These are phyloP conservation scores for Agarophyton chilense DNA, from an alignment of 23 red algal species.

Conservation along the genomic window DNA sequence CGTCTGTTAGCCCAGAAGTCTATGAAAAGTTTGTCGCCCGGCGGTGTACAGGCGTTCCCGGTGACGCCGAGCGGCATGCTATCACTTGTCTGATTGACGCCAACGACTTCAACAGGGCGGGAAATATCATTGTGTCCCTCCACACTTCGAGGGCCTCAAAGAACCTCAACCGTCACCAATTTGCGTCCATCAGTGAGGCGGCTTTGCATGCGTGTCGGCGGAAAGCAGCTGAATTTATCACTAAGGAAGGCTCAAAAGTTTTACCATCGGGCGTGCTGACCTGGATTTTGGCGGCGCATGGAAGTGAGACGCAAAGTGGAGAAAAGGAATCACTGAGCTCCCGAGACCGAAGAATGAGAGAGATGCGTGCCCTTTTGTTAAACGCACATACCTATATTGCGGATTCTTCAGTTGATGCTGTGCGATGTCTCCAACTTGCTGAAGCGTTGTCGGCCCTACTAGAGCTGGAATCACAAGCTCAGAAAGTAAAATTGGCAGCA, in stretches of 20 bases:
- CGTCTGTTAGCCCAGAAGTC: slow-evolving; percentile 23
- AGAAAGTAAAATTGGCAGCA: neutral
- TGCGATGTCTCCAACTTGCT: slow-evolving; percentile 64
- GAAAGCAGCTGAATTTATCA: slow-evolving; percentile 40
- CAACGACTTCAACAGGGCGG: slow-evolving; percentile 45
- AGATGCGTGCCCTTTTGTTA: slow-evolving; percentile 46
- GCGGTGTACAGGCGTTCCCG: slow-evolving; percentile 38
- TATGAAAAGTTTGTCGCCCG: slow-evolving; percentile 54
- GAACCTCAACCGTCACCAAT: slow-evolving; percentile 41
- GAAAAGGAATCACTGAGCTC: neutral
- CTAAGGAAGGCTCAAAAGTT: slow-evolving; percentile 10
- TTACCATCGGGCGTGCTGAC: slow-evolving; percentile 31
- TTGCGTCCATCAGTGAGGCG: slow-evolving; percentile 53
- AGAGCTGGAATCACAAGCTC: slow-evolving; percentile 15
- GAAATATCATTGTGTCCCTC: slow-evolving; percentile 43
- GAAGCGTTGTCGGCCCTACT: slow-evolving; percentile 65
- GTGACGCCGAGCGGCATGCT: slow-evolving; percentile 67
- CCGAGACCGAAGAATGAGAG: slow-evolving; percentile 16
- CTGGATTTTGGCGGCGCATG: slow-evolving; percentile 31
- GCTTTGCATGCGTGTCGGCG: slow-evolving; percentile 64
- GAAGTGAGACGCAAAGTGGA: neutral
- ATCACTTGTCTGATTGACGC: slow-evolving; percentile 55
- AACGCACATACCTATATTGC: slow-evolving; percentile 49
- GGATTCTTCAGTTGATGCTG: slow-evolving; percentile 71
- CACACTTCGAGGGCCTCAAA: slow-evolving; percentile 11